phyloP scores from a whole-genome alignment of 2,329 filamentous ascomycete species.

The Metarhizium sp. region DNA sequence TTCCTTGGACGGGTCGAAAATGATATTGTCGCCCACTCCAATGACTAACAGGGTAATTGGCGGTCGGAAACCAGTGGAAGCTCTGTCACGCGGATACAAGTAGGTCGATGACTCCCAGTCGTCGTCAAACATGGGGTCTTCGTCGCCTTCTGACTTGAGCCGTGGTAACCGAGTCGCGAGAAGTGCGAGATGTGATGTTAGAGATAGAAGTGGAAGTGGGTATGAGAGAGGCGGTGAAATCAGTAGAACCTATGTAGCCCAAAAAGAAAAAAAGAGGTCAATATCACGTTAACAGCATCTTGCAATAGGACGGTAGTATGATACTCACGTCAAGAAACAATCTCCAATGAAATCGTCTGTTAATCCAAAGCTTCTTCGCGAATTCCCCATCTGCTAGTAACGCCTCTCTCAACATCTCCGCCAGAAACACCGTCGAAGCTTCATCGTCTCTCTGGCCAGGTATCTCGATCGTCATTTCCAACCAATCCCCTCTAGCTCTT shows the following conservation, averaged over 20 bases:
- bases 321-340: constrained; percentile 78
- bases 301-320: background rate
- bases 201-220: constrained; percentile 81
- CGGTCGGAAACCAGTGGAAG: constrained; percentile 42
- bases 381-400: constrained; percentile 64
- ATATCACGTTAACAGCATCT: background rate
- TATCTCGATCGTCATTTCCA: constrained; percentile 87
- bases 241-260: constrained; percentile 60
- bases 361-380: constrained; percentile 71
- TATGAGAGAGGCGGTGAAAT: constrained; percentile 92
- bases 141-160: constrained; percentile 80
- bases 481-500: constrained; percentile 58
- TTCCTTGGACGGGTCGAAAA: constrained; percentile 87
- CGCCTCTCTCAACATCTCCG: constrained; percentile 81
- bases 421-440: constrained; percentile 75
- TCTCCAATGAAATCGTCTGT: constrained; percentile 90
- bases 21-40: constrained; percentile 74
- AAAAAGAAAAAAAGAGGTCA: constrained; percentile 3
- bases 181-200: constrained; percentile 89
- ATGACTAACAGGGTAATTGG: constrained; percentile 88
- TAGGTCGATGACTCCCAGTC: constrained; percentile 83
- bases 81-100: constrained; percentile 55
- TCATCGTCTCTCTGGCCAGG: constrained; percentile 89
- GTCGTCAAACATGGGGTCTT: constrained; percentile 96
- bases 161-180: constrained; percentile 77